Evolutionary conservation across 2,329 filamentous ascomycete genomes (phyloP).

Genomic region (Alternaria solani): DNA sequence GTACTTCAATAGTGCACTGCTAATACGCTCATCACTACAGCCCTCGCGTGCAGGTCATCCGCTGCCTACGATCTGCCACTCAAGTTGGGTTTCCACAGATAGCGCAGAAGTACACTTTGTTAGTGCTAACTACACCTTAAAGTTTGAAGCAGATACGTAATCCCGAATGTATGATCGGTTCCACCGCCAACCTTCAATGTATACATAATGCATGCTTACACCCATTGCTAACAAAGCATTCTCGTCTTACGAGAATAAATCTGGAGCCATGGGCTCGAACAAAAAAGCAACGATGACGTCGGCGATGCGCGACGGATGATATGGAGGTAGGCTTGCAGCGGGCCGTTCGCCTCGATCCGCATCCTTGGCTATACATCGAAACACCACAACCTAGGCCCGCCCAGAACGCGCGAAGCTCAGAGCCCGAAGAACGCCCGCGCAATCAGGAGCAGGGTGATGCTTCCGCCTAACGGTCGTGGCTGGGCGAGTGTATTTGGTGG

Average conservation of each 20-base stretch:
- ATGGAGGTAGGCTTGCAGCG: background rate
- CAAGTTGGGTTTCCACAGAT: background rate
- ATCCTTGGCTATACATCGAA: conserved; percentile 1
- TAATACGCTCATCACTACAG: background rate
- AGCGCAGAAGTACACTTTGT: background rate
- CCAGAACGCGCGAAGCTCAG: background rate
- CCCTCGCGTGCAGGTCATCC: background rate
- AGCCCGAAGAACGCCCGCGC: background rate
- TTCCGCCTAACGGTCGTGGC: background rate
- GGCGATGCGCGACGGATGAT: background rate
- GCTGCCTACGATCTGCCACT: background rate
- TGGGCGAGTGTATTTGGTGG: conserved; percentile 1
- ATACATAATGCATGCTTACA: background rate
- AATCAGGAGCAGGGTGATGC: background rate
- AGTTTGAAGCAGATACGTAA: background rate
- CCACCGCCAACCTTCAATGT: background rate
- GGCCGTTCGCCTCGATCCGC: conserved; percentile 6
- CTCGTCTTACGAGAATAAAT: background rate
- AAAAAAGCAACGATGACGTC: conserved; percentile 3
- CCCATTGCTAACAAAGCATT: background rate
- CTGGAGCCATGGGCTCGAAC: background rate
- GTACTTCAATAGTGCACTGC: background rate
- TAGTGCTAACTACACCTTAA: background rate
- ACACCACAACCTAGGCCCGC: conserved; percentile 1
- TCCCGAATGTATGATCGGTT: background rate